phyloP scores from a whole-genome alignment of 306 rosid genomes.

The Medicago ruthenica region DNA sequence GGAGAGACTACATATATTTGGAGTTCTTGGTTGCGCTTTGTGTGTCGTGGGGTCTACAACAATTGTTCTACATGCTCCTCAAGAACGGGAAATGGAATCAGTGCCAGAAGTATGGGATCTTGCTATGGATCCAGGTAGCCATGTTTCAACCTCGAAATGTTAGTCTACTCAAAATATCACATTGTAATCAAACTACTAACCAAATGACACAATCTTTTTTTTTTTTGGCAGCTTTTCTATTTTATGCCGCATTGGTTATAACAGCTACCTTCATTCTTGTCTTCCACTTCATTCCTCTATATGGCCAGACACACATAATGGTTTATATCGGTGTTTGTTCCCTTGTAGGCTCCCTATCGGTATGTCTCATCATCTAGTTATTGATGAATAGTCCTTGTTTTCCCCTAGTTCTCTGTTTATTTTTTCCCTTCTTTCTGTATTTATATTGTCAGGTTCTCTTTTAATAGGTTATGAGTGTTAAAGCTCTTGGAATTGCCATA shows the following conservation, averaged over 20 bases:
- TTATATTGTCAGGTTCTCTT: conserved; percentile 40
- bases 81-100: conserved; percentile 87
- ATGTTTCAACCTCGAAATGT: conserved; percentile 25
- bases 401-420: conserved; percentile 34
- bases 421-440: conserved; percentile 21
- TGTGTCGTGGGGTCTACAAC: conserved; percentile 99
- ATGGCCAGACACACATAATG: conserved; percentile 99
- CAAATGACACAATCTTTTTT: conserved; percentile 37
- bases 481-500: conserved; percentile 97
- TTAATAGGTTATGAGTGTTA: conserved; percentile 98
- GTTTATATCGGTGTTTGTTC: conserved; percentile 98
- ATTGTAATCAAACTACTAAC: conserved; percentile 32
- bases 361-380: conserved; percentile 51
- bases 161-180: conserved; percentile 17
- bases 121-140: conserved; percentile 98
- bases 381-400: conserved; percentile 27
- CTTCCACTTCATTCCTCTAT: conserved; percentile 81
- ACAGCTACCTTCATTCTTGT: conserved; percentile 78
- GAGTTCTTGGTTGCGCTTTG: conserved; percentile 90
- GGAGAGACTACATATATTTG: conserved; percentile 91
- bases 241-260: conserved; percentile 81
- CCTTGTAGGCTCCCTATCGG: conserved; percentile 98
- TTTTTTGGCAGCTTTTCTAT: conserved; percentile 84
- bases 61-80: conserved; percentile 98
- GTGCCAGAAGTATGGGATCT: conserved; percentile 96